Conservation (phyloP, 1,284 basidiomycete species). For the Marasmius oreades region DNA sequence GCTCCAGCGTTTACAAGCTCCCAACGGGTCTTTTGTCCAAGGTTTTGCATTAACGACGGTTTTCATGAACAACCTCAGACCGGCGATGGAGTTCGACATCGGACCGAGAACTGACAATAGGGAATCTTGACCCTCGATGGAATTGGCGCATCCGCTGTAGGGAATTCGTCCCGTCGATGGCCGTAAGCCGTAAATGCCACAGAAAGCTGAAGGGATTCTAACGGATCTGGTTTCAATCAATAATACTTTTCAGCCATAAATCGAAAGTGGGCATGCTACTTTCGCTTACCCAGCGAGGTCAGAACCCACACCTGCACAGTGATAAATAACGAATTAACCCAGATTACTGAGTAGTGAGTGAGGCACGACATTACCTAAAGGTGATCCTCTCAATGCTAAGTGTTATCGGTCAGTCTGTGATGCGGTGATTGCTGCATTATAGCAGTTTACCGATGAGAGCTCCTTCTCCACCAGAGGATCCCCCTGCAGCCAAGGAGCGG, state of each 20-base stretch:
- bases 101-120: constrained; percentile 75
- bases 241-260: background rate
- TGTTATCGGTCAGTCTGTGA: background rate
- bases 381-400: constrained; percentile 57
- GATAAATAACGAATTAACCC: background rate
- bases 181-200: constrained; percentile 66
- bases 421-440: constrained; percentile 1
- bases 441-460: constrained; percentile 38
- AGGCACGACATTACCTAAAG: constrained; percentile 43
- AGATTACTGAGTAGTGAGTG: background rate
- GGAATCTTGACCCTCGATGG: constrained; percentile 69
- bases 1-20: constrained; percentile 62
- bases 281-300: constrained; percentile 65
- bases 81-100: constrained; percentile 56
- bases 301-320: constrained; percentile 53
- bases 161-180: constrained; percentile 73
- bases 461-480: constrained; percentile 57
- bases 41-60: constrained; percentile 58
- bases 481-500: constrained; percentile 45
- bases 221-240: constrained; percentile 41
- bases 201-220: constrained; percentile 66
- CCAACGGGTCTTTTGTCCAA: constrained; percentile 66
- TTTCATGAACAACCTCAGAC: constrained; percentile 64
- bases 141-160: constrained; percentile 61
- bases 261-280: constrained; percentile 7